Conservation (phyloP, 768 basidiomycete species). For the Pleurotus djamor region DNA sequence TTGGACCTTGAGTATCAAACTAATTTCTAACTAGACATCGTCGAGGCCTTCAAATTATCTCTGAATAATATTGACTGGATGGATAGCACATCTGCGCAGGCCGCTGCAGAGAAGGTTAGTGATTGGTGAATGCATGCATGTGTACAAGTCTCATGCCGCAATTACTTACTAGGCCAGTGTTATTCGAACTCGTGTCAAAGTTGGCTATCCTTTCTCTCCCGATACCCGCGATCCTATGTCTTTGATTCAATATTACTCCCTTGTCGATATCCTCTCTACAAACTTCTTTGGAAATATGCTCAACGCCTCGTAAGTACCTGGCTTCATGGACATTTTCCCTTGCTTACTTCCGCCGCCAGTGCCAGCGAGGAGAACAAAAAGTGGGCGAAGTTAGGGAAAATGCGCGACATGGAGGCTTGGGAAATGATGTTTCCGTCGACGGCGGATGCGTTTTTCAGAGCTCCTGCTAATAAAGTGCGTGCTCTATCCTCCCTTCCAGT, state of each 20-base stretch:
- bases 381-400: constrained; percentile 74
- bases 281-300: constrained; percentile 88
- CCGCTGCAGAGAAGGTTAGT: constrained; percentile 79
- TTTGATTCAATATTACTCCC: constrained; percentile 70
- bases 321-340: neutral
- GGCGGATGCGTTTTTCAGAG: constrained; percentile 88
- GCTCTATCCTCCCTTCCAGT: neutral
- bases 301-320: constrained; percentile 43
- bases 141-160: constrained; percentile 3
- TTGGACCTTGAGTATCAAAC: neutral
- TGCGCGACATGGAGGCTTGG: constrained; percentile 74
- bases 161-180: constrained; percentile 58
- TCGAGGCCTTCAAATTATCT: constrained; percentile 79
- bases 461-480: constrained; percentile 81
- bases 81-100: constrained; percentile 78
- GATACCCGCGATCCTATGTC: constrained; percentile 71
- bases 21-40: constrained; percentile 52
- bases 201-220: constrained; percentile 90
- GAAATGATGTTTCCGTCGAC: constrained; percentile 78
- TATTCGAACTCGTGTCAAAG: constrained; percentile 69
- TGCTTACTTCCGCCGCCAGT: constrained; percentile 26
- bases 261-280: constrained; percentile 59
- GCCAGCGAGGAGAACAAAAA: constrained; percentile 59
- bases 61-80: constrained; percentile 84
- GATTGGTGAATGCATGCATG: constrained; percentile 6